Evolutionary conservation across 306 rosid genomes (phyloP).

Genomic region (Medicago ruthenica): DNA sequence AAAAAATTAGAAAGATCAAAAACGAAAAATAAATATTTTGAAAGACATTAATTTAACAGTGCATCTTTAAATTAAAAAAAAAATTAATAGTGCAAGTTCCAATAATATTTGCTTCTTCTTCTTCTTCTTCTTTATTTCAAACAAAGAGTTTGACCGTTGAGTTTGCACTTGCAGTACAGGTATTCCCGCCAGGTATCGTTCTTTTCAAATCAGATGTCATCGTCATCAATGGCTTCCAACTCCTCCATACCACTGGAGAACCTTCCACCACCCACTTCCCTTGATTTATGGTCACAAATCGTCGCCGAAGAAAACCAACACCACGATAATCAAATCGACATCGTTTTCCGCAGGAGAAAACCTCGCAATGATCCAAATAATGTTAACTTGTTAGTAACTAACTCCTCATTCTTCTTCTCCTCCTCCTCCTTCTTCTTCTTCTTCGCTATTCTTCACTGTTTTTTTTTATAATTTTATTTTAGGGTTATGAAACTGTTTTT

Average conservation of each 20-base stretch:
- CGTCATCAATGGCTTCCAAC: too few species aligned
- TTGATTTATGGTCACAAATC: conserved; percentile 69
- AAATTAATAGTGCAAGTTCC: too few species aligned
- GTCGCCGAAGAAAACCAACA: conserved; percentile 44
- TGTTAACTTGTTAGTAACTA: conserved; percentile 52
- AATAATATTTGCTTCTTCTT: too few species aligned
- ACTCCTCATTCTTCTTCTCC: not conserved
- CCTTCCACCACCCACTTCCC: conserved; percentile 20
- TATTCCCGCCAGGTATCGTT: conserved; percentile 34
- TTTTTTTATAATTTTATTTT: not conserved
- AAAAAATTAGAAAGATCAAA: too few species aligned
- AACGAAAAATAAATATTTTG: too few species aligned
- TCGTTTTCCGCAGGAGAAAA: conserved; percentile 68
- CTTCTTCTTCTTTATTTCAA: not conserved
- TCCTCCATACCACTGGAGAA: not conserved
- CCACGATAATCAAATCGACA: conserved; percentile 45
- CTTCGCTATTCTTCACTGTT: not conserved
- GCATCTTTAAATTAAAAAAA: too few species aligned
- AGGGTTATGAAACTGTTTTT: conserved; percentile 6
- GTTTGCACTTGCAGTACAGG: not conserved
- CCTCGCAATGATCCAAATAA: conserved; percentile 41
- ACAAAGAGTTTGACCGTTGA: not conserved
- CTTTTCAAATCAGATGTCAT: not conserved
- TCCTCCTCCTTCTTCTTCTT: not conserved
- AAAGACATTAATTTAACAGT: too few species aligned